These are phyloP conservation scores for Chalara sp. DNA, from an alignment of 2,329 filamentous ascomycete species.

Conservation along the genomic window DNA sequence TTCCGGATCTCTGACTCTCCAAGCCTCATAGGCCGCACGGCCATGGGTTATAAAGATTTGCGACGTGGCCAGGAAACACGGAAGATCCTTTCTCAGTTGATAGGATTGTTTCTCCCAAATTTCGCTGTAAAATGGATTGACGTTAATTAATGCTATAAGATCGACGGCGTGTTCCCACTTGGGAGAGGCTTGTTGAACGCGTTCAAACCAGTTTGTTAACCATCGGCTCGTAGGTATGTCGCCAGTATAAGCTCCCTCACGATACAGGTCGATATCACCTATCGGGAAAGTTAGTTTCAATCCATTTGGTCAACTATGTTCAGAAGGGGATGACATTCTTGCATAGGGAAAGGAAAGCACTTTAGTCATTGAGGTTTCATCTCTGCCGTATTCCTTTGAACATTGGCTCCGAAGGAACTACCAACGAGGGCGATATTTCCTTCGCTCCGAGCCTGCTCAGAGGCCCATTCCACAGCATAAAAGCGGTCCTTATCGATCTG, in stretches of 20 bases:
- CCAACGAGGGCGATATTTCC: constrained; percentile 28
- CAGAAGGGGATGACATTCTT: not conserved
- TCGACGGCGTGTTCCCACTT: constrained; percentile 1
- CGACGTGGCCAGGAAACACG: constrained; percentile 4
- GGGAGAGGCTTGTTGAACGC: constrained; percentile 1
- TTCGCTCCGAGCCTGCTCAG: constrained; percentile 26
- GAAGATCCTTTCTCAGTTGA: not conserved
- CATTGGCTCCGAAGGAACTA: constrained; percentile 22
- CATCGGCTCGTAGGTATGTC: constrained; percentile 1
- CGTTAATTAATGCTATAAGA: not conserved
- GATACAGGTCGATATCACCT: constrained; percentile 6
- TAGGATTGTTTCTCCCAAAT: not conserved
- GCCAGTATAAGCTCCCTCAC: constrained; percentile 2
- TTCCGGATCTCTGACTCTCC: not conserved
- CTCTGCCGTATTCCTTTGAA: constrained; percentile 13
- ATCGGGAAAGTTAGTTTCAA: not conserved
- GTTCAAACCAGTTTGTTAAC: constrained; percentile 1
- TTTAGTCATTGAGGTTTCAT: constrained; percentile 9
- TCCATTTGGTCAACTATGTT: not conserved
- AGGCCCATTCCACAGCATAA: constrained; percentile 23
- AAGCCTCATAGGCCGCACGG: constrained; percentile 6
- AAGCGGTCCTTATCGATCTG: constrained; percentile 23
- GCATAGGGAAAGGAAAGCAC: constrained; percentile 6
- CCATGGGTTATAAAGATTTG: constrained; percentile 8
- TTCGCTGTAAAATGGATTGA: not conserved